phyloP scores from a whole-genome alignment of 805 yeast genomes.

The Hanseniaspora hatyaiensis region DNA sequence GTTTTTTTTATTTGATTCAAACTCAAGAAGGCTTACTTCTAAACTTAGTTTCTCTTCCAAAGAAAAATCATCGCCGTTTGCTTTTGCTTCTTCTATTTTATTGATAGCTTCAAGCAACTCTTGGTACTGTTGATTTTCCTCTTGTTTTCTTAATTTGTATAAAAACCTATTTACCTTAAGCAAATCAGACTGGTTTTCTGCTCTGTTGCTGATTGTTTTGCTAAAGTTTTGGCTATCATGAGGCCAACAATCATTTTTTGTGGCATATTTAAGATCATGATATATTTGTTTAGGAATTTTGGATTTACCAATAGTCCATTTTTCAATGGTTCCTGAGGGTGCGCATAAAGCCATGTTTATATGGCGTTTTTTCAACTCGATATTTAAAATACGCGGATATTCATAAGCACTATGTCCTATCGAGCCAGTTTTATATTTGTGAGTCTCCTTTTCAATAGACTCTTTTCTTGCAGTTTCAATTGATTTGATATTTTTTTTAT shows the following conservation, averaged over 20 bases:
- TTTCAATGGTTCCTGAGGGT: slow-evolving; percentile 66
- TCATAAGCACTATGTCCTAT: slow-evolving; percentile 62
- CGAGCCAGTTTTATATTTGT: slow-evolving; percentile 22
- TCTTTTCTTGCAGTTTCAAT: slow-evolving; percentile 34
- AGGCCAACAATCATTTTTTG: slow-evolving; percentile 83
- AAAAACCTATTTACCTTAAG: slow-evolving; percentile 5
- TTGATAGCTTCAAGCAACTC: not conserved
- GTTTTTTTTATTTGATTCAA: not conserved
- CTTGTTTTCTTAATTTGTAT: slow-evolving; percentile 1
- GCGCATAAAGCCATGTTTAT: slow-evolving; percentile 71
- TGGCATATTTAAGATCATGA: slow-evolving; percentile 81
- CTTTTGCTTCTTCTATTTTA: not conserved
- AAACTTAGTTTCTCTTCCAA: slow-evolving; percentile 9
- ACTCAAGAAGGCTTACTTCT: not conserved
- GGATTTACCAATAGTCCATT: slow-evolving; percentile 78
- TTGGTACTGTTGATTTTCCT: not conserved
- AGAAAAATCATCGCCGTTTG: not conserved
- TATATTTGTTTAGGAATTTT: slow-evolving; percentile 55
- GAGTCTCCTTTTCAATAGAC: slow-evolving; percentile 4
- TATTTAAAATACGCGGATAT: slow-evolving; percentile 42
- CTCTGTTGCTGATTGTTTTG: slow-evolving; percentile 23
- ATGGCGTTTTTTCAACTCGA: slow-evolving; percentile 55
- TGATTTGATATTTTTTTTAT: slow-evolving; percentile 31
- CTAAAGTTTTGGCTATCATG: slow-evolving; percentile 46
- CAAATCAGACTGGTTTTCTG: not conserved